phyloP scores from a whole-genome alignment of 805 yeast species.

The Candida ipomoeae region DNA sequence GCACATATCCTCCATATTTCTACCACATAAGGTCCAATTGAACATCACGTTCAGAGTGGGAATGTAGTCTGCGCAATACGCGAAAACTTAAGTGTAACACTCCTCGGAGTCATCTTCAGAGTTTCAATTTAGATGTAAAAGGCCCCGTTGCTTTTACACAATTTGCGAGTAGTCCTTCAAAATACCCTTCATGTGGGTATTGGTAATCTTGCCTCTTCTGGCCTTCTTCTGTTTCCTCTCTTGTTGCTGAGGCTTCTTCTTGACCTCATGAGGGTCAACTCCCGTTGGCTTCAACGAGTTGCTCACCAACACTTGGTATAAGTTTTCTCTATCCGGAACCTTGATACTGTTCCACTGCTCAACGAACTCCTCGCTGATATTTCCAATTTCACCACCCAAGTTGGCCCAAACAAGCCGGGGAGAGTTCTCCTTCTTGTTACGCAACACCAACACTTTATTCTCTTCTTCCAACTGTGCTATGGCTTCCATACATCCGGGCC shows the following conservation, averaged over 20 bases:
- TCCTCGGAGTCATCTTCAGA: neutral
- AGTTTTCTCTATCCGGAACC: constrained; percentile 76
- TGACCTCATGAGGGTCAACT: constrained; percentile 93
- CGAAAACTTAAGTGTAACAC: neutral
- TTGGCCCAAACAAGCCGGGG: constrained; percentile 95
- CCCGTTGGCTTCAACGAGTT: constrained; percentile 95
- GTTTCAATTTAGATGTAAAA: too few relatives aligned
- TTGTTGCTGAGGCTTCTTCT: constrained; percentile 52
- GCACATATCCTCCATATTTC: neutral
- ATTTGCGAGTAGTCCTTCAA: constrained; percentile 71
- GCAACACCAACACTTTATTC: constrained; percentile 71
- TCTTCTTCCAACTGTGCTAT: constrained; percentile 75
- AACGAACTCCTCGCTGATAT: constrained; percentile 77
- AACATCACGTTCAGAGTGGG: neutral
- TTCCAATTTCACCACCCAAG: constrained; percentile 64
- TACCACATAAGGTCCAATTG: neutral
- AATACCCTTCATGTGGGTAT: constrained; percentile 94
- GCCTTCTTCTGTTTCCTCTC: constrained; percentile 86
- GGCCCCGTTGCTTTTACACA: constrained; percentile 16
- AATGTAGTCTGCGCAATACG: neutral
- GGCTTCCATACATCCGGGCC: constrained; percentile 84
- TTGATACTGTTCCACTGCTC: constrained; percentile 75
- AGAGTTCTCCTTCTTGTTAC: constrained; percentile 88
- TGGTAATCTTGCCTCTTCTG: constrained; percentile 89
- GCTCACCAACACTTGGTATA: constrained; percentile 72